These are phyloP conservation scores for Prunella vulgaris DNA, from an alignment of 257 asterid genomes.

Conservation along the genomic window DNA sequence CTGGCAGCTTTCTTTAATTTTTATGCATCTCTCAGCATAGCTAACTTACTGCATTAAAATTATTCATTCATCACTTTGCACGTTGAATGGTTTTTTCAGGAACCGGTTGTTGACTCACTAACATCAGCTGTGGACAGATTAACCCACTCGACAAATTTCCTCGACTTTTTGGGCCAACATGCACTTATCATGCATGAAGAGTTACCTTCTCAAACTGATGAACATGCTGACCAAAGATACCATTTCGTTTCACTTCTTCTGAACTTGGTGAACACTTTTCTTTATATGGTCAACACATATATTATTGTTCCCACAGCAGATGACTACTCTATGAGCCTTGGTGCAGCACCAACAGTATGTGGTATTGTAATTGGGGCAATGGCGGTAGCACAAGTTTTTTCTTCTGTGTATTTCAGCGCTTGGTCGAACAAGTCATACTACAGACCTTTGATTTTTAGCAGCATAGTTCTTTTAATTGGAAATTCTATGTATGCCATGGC, in stretches of 20 bases:
- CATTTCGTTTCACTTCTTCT: conserved; percentile 87
- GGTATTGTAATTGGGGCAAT: conserved; percentile 94
- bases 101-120: conserved; percentile 79
- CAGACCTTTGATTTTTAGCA: conserved; percentile 90
- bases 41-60: not conserved
- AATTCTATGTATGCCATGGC: conserved; percentile 88
- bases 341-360: conserved; percentile 98
- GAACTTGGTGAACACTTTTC: conserved; percentile 93
- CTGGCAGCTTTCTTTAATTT: not conserved
- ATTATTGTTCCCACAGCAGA: conserved; percentile 98
- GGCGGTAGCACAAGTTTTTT: conserved; percentile 97
- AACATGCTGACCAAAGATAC: conserved; percentile 72
- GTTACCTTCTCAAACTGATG: conserved; percentile 62
- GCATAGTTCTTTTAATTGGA: conserved; percentile 69
- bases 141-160: conserved; percentile 82
- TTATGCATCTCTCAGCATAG: not conserved
- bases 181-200: conserved; percentile 98
- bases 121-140: conserved; percentile 83
- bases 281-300: conserved; percentile 95
- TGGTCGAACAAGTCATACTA: conserved; percentile 96
- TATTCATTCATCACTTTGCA: conserved; percentile 17
- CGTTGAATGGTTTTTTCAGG: conserved; percentile 46
- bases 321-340: conserved; percentile 95
- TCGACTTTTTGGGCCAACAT: conserved; percentile 86
- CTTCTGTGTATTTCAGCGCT: conserved; percentile 98